Evolutionary conservation across 768 basidiomycete species (phyloP), one percentile per base, ranked within the genome.

Genomic region (Serpula lacrymans): DNA sequence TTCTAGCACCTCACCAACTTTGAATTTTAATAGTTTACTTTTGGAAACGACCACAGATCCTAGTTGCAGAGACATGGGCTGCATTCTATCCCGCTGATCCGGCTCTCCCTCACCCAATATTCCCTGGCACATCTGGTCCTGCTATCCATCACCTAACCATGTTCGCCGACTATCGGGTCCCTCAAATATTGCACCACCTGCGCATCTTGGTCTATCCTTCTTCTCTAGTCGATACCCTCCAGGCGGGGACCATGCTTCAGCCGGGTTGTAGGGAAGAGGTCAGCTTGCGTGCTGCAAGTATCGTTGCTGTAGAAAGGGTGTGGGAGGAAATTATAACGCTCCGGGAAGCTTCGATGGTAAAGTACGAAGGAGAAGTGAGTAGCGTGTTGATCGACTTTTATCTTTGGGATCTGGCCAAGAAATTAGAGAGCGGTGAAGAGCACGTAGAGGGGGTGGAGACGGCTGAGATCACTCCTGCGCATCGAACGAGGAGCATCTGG

Each of bases 111-210:
- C 90, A 93, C 57, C 90, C 89, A 3, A 64, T 92, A 30, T 88
- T 93, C 63, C 83, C 84, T 3, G 67, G 72, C 12, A 38, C 51
- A 6, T 57, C 57, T 8, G 83, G 82, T 4, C 67, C 82, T 14
- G 69, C 70, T 26, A 87, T 92, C 46, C 70, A 75, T 36, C 65
- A 80, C 35, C 74, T 94, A 9, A 92, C 91, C 16, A 94, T 93
- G 92, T 95, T 95, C 59, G 88, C 92, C 4, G 91, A 94, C 67
- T 92, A 93, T 55, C 80, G 89, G 29, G 87, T 95, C 5, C 91
- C 91, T 2, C 92, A 94, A 57, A 88, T 94, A 42, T 65, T 95
- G 21, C 86, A 94, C 62, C 89, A 90, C 54, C 71, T 94, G 6
- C 69, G 74, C 27, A 82, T 93, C 48, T 68, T 94, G 31, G 62